Evolutionary conservation across 768 basidiomycete genomes (phyloP).

Genomic region (Mycena crocata): DNA sequence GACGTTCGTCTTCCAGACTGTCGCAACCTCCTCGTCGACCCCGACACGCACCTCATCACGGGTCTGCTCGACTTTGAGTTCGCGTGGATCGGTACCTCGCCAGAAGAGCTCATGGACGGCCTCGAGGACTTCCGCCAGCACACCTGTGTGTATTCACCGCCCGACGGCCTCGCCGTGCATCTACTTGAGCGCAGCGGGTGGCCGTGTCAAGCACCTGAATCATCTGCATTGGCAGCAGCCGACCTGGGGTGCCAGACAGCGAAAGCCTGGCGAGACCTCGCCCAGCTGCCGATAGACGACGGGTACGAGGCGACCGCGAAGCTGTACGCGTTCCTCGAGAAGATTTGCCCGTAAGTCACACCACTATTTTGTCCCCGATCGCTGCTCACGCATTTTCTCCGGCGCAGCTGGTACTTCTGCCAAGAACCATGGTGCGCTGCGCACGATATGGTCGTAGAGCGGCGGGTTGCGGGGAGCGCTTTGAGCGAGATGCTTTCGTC

Average conservation of each 20-base stretch:
- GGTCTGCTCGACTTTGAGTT: constrained; percentile 30
- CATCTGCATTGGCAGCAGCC: too few relatives aligned
- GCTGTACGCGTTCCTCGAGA: constrained; percentile 17
- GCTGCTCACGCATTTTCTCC: background rate
- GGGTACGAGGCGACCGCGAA: constrained; percentile 20
- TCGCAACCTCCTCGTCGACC: constrained; percentile 17
- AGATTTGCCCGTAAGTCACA: constrained; percentile 21
- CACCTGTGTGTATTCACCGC: constrained; percentile 14
- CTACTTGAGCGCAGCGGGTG: constrained; percentile 16
- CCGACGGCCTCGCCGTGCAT: constrained; percentile 6
- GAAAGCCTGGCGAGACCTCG: constrained; percentile 15
- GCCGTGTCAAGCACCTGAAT: constrained; percentile 11
- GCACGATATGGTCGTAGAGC: constrained; percentile 22
- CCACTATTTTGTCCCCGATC: background rate
- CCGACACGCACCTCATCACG: constrained; percentile 21
- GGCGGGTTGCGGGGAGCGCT: constrained; percentile 2
- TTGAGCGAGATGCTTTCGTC: constrained; percentile 1
- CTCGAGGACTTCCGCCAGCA: constrained; percentile 22
- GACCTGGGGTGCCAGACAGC: constrained; percentile 17
- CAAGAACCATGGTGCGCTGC: constrained; percentile 22
- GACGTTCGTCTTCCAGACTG: constrained; percentile 22
- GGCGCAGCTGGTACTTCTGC: constrained; percentile 28
- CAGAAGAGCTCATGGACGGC: constrained; percentile 27
- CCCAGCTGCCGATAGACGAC: background rate
- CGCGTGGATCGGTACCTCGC: constrained; percentile 22